Percentiles rank a stretch among this genome's conserved stretches.
phyloP scores from a whole-genome alignment of 306 rosid species.

The Casuarina glauca region DNA sequence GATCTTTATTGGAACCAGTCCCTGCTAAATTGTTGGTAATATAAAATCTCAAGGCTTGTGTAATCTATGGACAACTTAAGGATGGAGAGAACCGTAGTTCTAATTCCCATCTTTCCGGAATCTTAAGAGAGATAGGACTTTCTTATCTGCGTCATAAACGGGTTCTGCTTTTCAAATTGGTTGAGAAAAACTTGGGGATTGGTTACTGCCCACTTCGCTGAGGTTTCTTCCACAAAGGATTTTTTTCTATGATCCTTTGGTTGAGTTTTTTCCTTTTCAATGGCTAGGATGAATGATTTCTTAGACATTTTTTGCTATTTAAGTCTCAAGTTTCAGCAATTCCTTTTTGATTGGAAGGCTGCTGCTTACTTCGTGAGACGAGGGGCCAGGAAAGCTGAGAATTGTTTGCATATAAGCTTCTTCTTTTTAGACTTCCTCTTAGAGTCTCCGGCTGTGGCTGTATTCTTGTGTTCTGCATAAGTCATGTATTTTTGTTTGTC shows the following conservation, averaged over 20 bases:
- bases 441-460: not conserved
- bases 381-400: not conserved
- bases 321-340: not conserved
- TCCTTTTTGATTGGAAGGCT: not conserved
- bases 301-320: not conserved
- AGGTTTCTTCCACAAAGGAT: not conserved
- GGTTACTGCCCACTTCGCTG: not conserved
- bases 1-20: not conserved
- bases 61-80: slow-evolving; percentile 3
- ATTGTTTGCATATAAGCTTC: not conserved
- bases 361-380: not conserved
- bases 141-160: not conserved
- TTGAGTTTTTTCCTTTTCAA: not conserved
- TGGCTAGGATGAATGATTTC: not conserved
- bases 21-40: not conserved
- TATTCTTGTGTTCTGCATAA: not conserved
- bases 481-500: not conserved
- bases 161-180: not conserved
- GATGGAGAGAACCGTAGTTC: not conserved
- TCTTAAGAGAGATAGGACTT: not conserved
- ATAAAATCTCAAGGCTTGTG: not conserved
- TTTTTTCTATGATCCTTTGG: not conserved
- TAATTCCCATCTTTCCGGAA: not conserved
- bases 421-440: not conserved
- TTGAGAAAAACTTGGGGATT: not conserved